These are phyloP conservation scores for Leptosphaerulina australis DNA, from an alignment of 2,329 filamentous ascomycete species.

Conservation along the genomic window DNA sequence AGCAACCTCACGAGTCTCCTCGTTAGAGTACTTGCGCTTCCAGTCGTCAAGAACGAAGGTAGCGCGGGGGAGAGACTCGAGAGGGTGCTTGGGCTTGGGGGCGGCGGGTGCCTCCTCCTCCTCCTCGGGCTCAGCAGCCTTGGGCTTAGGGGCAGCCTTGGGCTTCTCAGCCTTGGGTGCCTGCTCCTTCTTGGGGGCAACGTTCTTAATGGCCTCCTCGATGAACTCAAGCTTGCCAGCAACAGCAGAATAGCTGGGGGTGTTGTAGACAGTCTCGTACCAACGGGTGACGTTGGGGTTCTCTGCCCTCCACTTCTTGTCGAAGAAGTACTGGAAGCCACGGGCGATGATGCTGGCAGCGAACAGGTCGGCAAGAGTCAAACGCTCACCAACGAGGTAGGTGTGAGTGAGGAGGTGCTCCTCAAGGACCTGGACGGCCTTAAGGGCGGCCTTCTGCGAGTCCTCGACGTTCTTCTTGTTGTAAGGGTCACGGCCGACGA, in stretches of 20 bases:
- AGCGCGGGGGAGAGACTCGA: slow-evolving; percentile 80
- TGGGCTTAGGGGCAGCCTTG: slow-evolving; percentile 62
- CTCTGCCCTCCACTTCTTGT: slow-evolving; percentile 82
- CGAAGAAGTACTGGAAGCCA: slow-evolving; percentile 93
- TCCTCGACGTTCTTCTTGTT: slow-evolving; percentile 98
- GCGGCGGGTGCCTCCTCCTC: slow-evolving; percentile 65
- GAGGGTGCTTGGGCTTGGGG: slow-evolving; percentile 96
- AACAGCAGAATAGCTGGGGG: slow-evolving; percentile 86
- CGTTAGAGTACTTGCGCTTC: slow-evolving; percentile 99
- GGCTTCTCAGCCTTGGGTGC: slow-evolving; percentile 75
- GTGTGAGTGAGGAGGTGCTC: slow-evolving; percentile 90
- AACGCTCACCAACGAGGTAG: slow-evolving; percentile 95
- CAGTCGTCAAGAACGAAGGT: slow-evolving; percentile 90
- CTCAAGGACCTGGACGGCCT: slow-evolving; percentile 76
- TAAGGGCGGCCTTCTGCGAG: slow-evolving; percentile 68
- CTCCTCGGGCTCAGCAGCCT: slow-evolving; percentile 61
- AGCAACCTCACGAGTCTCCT: slow-evolving; percentile 78
- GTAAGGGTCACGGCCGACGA: slow-evolving; percentile 81
- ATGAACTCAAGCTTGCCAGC: slow-evolving; percentile 76
- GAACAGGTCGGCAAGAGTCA: slow-evolving; percentile 96
- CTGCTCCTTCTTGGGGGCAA: slow-evolving; percentile 72
- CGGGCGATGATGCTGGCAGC: slow-evolving; percentile 76
- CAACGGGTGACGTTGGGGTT: slow-evolving; percentile 90
- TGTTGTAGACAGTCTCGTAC: slow-evolving; percentile 93
- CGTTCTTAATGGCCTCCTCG: slow-evolving; percentile 77